phyloP scores from a whole-genome alignment of 169 alveolate genomes.

The Eimeria sp. region DNA sequence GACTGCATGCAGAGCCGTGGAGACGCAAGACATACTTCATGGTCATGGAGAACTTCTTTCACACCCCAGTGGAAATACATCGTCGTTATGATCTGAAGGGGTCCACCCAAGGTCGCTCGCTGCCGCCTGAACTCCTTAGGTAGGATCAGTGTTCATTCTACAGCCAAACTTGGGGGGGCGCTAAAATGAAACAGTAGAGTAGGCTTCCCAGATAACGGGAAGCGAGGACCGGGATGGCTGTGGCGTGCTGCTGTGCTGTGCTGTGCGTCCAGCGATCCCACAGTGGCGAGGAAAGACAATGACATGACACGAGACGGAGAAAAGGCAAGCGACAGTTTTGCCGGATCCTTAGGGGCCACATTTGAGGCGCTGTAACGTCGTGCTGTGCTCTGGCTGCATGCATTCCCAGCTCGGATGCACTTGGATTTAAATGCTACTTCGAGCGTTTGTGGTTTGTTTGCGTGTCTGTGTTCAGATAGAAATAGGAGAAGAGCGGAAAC shows the following conservation, averaged over 20 bases:
- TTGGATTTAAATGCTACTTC: neutral
- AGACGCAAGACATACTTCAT: constrained; percentile 94
- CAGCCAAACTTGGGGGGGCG: neutral
- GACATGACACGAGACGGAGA: constrained; percentile 69
- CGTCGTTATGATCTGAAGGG: constrained; percentile 86
- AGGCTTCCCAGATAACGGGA: too few species aligned
- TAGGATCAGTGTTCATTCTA: neutral
- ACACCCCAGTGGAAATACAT: constrained; percentile 93
- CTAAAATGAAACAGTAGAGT: neutral
- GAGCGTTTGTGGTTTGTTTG: neutral
- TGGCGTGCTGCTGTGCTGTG: neutral
- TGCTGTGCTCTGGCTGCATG: neutral
- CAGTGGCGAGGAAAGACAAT: constrained; percentile 80
- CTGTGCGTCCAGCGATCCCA: constrained; percentile 64
- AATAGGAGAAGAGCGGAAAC: constrained; percentile 73
- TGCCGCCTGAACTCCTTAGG: constrained; percentile 81
- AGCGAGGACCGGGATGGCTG: neutral
- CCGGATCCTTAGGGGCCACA: neutral
- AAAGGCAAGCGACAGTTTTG: constrained; percentile 21
- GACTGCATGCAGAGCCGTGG: constrained; percentile 46
- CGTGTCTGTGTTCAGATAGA: constrained; percentile 53
- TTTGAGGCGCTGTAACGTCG: neutral
- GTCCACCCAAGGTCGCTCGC: constrained; percentile 78
- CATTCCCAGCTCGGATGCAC: neutral
- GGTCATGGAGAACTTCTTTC: constrained; percentile 98